Evolutionary conservation across 2,329 filamentous ascomycete species (phyloP).

Genomic region (Lasiodiplodia gonubiensis): DNA sequence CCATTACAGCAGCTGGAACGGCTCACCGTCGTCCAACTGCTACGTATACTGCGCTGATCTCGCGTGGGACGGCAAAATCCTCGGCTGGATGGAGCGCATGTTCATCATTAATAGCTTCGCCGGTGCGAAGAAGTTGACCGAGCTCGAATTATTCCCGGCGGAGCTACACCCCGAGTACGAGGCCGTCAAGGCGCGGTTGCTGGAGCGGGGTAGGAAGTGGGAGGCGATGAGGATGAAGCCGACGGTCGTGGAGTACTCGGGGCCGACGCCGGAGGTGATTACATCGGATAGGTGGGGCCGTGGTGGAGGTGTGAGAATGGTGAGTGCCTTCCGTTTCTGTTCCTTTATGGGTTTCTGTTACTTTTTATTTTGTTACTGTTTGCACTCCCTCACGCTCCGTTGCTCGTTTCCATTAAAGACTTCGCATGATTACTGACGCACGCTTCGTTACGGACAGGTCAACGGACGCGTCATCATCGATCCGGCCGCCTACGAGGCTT

Average conservation of each 20-base stretch:
- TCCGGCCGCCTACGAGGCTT: slow-evolving; percentile 32
- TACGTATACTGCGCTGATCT: background rate
- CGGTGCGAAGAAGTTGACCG: background rate
- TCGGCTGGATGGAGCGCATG: background rate
- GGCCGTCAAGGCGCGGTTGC: background rate
- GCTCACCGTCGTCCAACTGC: background rate
- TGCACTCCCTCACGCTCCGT: too few relatives aligned
- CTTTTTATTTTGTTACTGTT: too few relatives aligned
- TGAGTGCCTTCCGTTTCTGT: background rate
- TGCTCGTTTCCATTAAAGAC: too few relatives aligned
- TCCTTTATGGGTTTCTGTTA: too few relatives aligned
- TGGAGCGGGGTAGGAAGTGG: slow-evolving; percentile 1
- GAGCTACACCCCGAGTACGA: slow-evolving; percentile 1
- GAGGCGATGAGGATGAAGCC: background rate
- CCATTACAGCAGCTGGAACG: background rate
- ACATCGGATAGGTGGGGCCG: background rate
- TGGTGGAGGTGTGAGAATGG: background rate
- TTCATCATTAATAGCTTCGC: background rate
- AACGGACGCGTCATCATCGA: slow-evolving; percentile 60
- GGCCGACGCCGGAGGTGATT: background rate
- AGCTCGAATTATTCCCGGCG: background rate
- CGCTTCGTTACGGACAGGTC: slow-evolving; percentile 35
- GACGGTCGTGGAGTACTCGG: background rate
- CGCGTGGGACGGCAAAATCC: background rate
- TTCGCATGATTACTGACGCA: slow-evolving; percentile 15